Evolutionary conservation across 1,139 yeast genomes (phyloP).

Genomic region (Sugiyamaella novakii): DNA sequence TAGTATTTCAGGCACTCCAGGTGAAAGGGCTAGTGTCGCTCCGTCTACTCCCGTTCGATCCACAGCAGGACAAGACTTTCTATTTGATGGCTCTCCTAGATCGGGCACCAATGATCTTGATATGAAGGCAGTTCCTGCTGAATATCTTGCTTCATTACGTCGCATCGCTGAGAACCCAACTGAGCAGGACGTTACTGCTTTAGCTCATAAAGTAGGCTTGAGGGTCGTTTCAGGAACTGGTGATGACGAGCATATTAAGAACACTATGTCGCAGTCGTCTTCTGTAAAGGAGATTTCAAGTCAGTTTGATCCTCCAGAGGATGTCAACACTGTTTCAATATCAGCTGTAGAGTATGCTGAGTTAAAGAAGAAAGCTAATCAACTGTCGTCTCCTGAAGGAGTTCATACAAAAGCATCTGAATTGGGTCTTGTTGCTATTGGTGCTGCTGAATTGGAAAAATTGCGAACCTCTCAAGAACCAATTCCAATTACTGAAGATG

Average conservation of each 20-base stretch:
- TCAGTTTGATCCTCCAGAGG: constrained; percentile 7
- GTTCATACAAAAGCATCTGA: constrained; percentile 32
- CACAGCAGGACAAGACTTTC: constrained; percentile 4
- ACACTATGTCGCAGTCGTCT: neutral
- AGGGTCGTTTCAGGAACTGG: constrained; percentile 22
- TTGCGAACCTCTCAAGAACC: constrained; percentile 8
- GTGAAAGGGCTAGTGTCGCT: constrained; percentile 13
- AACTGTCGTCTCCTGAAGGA: constrained; percentile 28
- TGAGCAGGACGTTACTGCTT: constrained; percentile 35
- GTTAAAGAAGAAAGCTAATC: constrained; percentile 12
- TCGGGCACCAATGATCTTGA: constrained; percentile 29
- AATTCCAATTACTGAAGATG: constrained; percentile 28
- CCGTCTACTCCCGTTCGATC: constrained; percentile 19
- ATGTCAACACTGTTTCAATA: constrained; percentile 8
- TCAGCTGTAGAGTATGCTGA: constrained; percentile 10
- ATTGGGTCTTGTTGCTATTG: constrained; percentile 37
- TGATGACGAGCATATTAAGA: constrained; percentile 6
- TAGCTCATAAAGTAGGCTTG: constrained; percentile 38
- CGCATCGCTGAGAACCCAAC: constrained; percentile 42
- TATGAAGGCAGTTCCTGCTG: constrained; percentile 41
- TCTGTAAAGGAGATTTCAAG: constrained; percentile 13
- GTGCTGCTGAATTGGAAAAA: constrained; percentile 25
- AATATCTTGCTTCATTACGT: constrained; percentile 39
- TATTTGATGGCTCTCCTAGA: constrained; percentile 16
- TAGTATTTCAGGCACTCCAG: constrained; percentile 4